Evolutionary conservation across 2,329 filamentous ascomycete species (phyloP).

Genomic region (Hawksworthiomyces lignivorus): DNA sequence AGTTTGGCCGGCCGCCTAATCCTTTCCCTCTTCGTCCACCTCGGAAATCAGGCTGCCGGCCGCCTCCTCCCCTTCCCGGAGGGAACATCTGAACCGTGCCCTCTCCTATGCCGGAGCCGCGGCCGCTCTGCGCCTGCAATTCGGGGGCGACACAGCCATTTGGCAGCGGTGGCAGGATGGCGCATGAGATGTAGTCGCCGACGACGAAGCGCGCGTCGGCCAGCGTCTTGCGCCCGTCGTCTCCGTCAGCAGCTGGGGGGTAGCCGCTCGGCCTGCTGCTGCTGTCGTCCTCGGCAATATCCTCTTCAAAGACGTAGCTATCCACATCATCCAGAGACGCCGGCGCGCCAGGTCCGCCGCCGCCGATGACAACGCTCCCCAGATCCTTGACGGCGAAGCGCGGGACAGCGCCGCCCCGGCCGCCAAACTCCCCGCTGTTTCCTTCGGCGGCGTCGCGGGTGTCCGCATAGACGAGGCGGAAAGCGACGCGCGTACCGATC

Average conservation of each 20-base stretch:
- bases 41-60: constrained; percentile 13
- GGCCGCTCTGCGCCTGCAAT: constrained; percentile 38
- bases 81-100: constrained; percentile 19
- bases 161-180: constrained; percentile 65
- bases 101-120: constrained; percentile 31
- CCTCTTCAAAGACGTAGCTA: constrained; percentile 23
- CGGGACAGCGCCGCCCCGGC: constrained; percentile 26
- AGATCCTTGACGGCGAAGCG: constrained; percentile 74
- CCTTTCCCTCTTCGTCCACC: background rate
- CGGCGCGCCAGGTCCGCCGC: constrained; percentile 35
- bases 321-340: constrained; percentile 25
- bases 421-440: constrained; percentile 13
- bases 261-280: no score
- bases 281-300: constrained; percentile 15
- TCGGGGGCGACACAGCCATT: constrained; percentile 61
- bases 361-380: constrained; percentile 72
- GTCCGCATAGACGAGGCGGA: constrained; percentile 80
- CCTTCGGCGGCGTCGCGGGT: constrained; percentile 29
- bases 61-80: constrained; percentile 25
- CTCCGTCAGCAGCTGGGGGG: constrained; percentile 10
- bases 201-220: constrained; percentile 74
- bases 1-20: background rate
- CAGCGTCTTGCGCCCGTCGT: constrained; percentile 65
- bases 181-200: constrained; percentile 81
- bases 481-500: constrained; percentile 77